Evolutionary conservation across 1,139 yeast genomes (phyloP).

Genomic region (Zygosaccharomyces sapae): DNA sequence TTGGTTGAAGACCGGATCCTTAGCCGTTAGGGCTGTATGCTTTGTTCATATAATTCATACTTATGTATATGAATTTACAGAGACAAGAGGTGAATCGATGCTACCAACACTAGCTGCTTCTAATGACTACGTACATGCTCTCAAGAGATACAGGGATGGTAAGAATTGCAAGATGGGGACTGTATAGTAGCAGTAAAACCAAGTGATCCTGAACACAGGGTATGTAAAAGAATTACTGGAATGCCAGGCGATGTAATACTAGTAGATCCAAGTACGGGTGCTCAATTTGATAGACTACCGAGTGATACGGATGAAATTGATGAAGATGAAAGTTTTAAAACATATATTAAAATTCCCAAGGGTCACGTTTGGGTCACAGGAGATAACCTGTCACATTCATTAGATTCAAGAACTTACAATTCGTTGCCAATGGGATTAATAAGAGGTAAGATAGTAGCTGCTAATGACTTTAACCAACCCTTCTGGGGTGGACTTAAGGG

Average conservation of each 20-base stretch:
- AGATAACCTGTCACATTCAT: slow-evolving; percentile 81
- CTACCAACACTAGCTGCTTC: slow-evolving; percentile 76
- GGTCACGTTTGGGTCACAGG: slow-evolving; percentile 99
- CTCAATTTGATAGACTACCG: slow-evolving; percentile 36
- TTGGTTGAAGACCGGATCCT: slow-evolving; percentile 31
- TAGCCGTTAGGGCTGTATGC: slow-evolving; percentile 57
- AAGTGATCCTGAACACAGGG: slow-evolving; percentile 78
- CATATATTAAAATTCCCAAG: slow-evolving; percentile 64
- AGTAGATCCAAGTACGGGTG: slow-evolving; percentile 71
- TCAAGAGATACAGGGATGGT: slow-evolving; percentile 50
- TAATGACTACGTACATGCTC: slow-evolving; percentile 76
- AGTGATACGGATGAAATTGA: slow-evolving; percentile 15
- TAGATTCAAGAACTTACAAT: slow-evolving; percentile 86
- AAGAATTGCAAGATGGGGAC: slow-evolving; percentile 72
- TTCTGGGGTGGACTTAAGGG: slow-evolving; percentile 36
- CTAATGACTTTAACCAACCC: slow-evolving; percentile 40
- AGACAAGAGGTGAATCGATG: slow-evolving; percentile 93
- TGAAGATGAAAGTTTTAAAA: slow-evolving; percentile 42
- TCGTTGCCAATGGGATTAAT: slow-evolving; percentile 84
- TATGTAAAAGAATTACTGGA: slow-evolving; percentile 89
- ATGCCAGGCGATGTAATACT: slow-evolving; percentile 89
- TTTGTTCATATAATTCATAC: slow-evolving; percentile 63
- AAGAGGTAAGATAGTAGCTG: slow-evolving; percentile 83
- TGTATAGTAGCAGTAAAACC: slow-evolving; percentile 87
- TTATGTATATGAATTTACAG: slow-evolving; percentile 69